Evolutionary conservation across 164 flowering plant genomes (phyloP).

Genomic region (grape (Vitis vinifera)): ASM3070453v1 NC_081808.1:21776001-21776500

Average conservation of each 20-base stretch:
- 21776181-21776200: constrained; percentile 73
- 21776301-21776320: constrained; percentile 88
- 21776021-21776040: constrained; percentile 90
- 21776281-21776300: constrained; percentile 59
- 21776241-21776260: constrained; percentile 90
- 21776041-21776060: constrained; percentile 75
- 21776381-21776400: constrained; percentile 95
- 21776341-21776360: constrained; percentile 95
- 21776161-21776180: constrained; percentile 68
- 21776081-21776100: constrained; percentile 59
- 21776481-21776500: constrained; percentile 96
- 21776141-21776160: constrained; percentile 46
- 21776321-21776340: constrained; percentile 82
- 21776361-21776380: constrained; percentile 93
- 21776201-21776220: constrained; percentile 88
- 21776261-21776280: constrained; percentile 88
- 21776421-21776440: constrained; percentile 92
- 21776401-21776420: constrained; percentile 93
- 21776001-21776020: constrained; percentile 57
- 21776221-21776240: constrained; percentile 81
- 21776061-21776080: constrained; percentile 42
- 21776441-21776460: constrained; percentile 97
- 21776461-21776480: constrained; percentile 86
- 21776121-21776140: no score
- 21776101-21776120: background rate